A percentile compares a stretch with the other conserved stretches of the same genome.
These are phyloP conservation scores for Fusarium duplospermum DNA, from an alignment of 2,329 filamentous ascomycete species.

Conservation along the genomic window DNA sequence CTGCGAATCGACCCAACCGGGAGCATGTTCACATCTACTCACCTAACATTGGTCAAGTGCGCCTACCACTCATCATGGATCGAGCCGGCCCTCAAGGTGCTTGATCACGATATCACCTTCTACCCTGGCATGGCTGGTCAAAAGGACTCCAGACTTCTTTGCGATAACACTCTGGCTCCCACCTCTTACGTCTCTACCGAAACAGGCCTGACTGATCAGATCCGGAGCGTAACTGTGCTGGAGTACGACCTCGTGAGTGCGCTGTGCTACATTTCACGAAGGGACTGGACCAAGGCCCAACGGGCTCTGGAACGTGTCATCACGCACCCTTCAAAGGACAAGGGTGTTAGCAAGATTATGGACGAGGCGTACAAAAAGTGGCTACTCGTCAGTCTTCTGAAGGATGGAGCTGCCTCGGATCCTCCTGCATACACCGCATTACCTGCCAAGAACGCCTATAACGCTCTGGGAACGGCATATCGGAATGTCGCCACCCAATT, in stretches of 20 bases:
- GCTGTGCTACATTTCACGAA: slow-evolving; percentile 71
- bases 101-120: slow-evolving; percentile 75
- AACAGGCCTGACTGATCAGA: slow-evolving; percentile 66
- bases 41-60: slow-evolving; percentile 67
- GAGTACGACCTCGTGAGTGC: slow-evolving; percentile 75
- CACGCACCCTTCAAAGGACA: slow-evolving; percentile 72
- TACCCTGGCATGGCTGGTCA: slow-evolving; percentile 63
- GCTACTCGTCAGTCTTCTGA: slow-evolving; percentile 80
- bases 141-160: slow-evolving; percentile 54
- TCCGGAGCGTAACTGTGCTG: slow-evolving; percentile 67
- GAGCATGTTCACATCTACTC: slow-evolving; percentile 73
- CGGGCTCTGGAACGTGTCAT: slow-evolving; percentile 74
- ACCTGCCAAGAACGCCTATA: slow-evolving; percentile 66
- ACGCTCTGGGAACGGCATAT: slow-evolving; percentile 75
- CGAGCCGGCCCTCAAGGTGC: slow-evolving; percentile 66
- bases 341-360: slow-evolving; percentile 80
- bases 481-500: slow-evolving; percentile 77
- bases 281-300: slow-evolving; percentile 72
- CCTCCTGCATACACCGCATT: slow-evolving; percentile 68
- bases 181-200: slow-evolving; percentile 69
- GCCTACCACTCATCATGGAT: slow-evolving; percentile 68
- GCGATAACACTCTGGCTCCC: slow-evolving; percentile 59
- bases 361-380: slow-evolving; percentile 93
- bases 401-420: slow-evolving; percentile 68
- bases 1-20: slow-evolving; percentile 74